These are phyloP conservation scores for Pseudocohnilembus persalinus DNA, from an alignment of 169 alveolate genomes.

Conservation along the genomic window DNA sequence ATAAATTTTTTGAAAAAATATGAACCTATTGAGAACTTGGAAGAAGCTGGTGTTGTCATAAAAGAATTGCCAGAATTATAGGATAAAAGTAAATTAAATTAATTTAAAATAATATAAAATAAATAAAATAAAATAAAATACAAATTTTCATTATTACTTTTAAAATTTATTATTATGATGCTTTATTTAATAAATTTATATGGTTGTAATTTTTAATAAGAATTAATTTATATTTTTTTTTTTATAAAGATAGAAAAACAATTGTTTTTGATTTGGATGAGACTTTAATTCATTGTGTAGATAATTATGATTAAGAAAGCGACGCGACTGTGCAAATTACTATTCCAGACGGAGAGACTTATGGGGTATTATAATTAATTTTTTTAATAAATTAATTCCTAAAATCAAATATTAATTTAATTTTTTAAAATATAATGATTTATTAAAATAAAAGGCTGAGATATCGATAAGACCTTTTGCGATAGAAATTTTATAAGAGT, in stretches of 20 bases:
- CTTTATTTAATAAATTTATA: no score
- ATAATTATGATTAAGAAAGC: conserved; percentile 43
- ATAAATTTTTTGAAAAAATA: neutral
- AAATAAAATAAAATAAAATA: no score
- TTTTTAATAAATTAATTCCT: no score
- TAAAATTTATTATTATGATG: no score
- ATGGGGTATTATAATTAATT: neutral
- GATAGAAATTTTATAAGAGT: conserved; percentile 47
- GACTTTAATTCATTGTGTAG: conserved; percentile 65
- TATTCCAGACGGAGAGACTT: conserved; percentile 41
- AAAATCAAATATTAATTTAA: conserved; percentile 12
- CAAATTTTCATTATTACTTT: no score
- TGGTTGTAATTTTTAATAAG: no score
- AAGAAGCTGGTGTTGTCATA: neutral
- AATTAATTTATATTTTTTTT: neutral
- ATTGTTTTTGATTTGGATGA: conserved; percentile 79
- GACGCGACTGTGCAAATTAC: conserved; percentile 41
- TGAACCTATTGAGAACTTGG: conserved; percentile 7
- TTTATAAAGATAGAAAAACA: conserved; percentile 36
- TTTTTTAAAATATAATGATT: no score
- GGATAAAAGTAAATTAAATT: neutral
- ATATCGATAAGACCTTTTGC: conserved; percentile 73
- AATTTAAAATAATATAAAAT: no score
- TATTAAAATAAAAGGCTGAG: conserved; percentile 55
- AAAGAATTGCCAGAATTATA: neutral